These are phyloP conservation scores for Ceratobasidium sp. DNA, from an alignment of 1,284 basidiomycete species.

Conservation along the genomic window DNA sequence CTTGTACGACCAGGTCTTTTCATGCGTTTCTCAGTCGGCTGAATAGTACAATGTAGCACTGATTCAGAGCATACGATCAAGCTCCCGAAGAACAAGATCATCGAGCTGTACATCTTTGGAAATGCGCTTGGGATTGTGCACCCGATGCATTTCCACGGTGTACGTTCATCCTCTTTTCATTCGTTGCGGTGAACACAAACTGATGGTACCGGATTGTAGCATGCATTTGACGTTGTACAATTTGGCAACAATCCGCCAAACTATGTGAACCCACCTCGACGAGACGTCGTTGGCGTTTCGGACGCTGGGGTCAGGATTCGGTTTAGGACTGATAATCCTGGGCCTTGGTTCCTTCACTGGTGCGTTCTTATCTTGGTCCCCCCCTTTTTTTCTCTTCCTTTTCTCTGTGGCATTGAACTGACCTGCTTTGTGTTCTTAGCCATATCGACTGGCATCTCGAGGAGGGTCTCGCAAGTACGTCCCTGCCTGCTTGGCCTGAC, in stretches of 20 bases:
- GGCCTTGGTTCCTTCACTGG: constrained; percentile 60
- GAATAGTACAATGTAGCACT: background rate
- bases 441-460: constrained; percentile 61
- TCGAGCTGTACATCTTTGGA: constrained; percentile 15
- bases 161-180: constrained; percentile 34
- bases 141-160: constrained; percentile 53
- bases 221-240: constrained; percentile 53
- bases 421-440: constrained; percentile 46
- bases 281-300: constrained; percentile 50
- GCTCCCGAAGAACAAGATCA: constrained; percentile 30
- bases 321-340: constrained; percentile 54
- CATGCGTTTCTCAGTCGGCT: background rate
- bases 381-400: no score
- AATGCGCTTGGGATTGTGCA: constrained; percentile 46
- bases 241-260: constrained; percentile 52
- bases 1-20: constrained; percentile 13
- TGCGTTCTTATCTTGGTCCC: constrained; percentile 45
- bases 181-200: background rate
- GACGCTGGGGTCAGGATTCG: constrained; percentile 51
- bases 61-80: constrained; percentile 11
- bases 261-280: constrained; percentile 54
- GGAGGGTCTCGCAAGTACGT: constrained; percentile 47
- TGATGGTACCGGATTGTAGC: constrained; percentile 46
- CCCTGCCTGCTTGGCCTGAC: constrained; percentile 35
- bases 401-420: background rate